phyloP scores from a whole-genome alignment of 768 basidiomycete genomes.

The Hebeloma cylindrosporum region DNA sequence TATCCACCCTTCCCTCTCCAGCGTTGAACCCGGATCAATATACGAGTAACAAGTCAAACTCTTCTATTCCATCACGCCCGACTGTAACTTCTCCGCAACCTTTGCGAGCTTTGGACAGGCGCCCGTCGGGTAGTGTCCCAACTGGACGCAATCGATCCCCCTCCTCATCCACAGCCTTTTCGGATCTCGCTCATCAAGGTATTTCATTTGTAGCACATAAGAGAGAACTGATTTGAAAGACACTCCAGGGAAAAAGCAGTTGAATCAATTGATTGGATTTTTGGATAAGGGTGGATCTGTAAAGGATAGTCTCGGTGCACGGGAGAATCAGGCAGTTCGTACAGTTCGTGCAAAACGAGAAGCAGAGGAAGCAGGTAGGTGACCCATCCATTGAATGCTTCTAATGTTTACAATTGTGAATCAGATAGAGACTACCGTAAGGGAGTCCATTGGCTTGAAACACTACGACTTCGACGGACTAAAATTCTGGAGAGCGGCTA shows the following conservation, averaged over 20 bases:
- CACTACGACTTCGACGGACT: conserved; percentile 74
- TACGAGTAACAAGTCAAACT: conserved; percentile 44
- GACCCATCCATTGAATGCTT: neutral
- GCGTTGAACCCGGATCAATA: conserved; percentile 31
- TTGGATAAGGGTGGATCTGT: conserved; percentile 72
- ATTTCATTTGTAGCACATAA: neutral
- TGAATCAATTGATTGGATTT: conserved; percentile 84
- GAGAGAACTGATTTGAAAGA: conserved; percentile 3
- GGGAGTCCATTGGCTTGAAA: conserved; percentile 91
- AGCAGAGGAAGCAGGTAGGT: conserved; percentile 83
- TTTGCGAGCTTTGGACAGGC: conserved; percentile 70
- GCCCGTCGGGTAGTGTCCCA: conserved; percentile 60
- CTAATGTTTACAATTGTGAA: neutral
- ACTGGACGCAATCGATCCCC: conserved; percentile 70
- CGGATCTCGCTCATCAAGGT: conserved; percentile 88
- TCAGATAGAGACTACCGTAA: conserved; percentile 88
- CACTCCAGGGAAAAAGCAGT: conserved; percentile 71
- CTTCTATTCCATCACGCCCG: conserved; percentile 47
- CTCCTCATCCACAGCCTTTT: conserved; percentile 77
- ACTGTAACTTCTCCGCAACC: conserved; percentile 72
- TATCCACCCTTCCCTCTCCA: conserved; percentile 31
- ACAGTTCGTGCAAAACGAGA: conserved; percentile 85
- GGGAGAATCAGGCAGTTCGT: conserved; percentile 67
- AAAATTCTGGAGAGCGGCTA: conserved; percentile 84
- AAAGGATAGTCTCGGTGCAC: conserved; percentile 58